phyloP scores from a whole-genome alignment of 2,329 filamentous ascomycete genomes.

The Fusarium zealandicum region DNA sequence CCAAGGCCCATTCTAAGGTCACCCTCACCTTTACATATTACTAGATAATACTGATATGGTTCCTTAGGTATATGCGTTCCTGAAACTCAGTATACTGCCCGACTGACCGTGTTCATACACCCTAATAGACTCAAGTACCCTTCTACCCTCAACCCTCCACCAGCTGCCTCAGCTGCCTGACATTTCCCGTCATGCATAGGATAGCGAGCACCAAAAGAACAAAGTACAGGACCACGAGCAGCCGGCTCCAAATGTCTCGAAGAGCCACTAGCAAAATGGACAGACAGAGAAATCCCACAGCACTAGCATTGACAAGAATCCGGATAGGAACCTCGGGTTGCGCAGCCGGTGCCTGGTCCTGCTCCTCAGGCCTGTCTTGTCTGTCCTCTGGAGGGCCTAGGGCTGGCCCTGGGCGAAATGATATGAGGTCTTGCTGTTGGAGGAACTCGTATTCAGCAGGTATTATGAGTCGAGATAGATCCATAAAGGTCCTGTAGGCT shows the following conservation, averaged over 20 bases:
- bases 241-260: conserved; percentile 23
- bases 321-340: conserved; percentile 13
- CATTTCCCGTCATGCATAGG: conserved; percentile 22
- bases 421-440: conserved; percentile 43
- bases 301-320: conserved; percentile 22
- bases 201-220: conserved; percentile 20
- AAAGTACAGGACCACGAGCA: conserved; percentile 24
- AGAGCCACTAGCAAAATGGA: conserved; percentile 23
- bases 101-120: too few species aligned
- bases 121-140: too few species aligned
- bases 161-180: conserved; percentile 19
- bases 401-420: conserved; percentile 4
- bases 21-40: too few species aligned
- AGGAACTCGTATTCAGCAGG: conserved; percentile 68
- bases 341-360: not conserved
- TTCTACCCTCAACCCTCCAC: conserved; percentile 9
- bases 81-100: too few species aligned
- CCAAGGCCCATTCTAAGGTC: too few species aligned
- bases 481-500: conserved; percentile 62
- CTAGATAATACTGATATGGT: too few species aligned
- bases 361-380: not conserved
- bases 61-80: too few species aligned
- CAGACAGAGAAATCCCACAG: conserved; percentile 24
- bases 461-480: conserved; percentile 58
- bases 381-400: conserved; percentile 5